Conservation (phyloP, 2,329 filamentous ascomycete species). For the Didymella pinodella region DNA sequence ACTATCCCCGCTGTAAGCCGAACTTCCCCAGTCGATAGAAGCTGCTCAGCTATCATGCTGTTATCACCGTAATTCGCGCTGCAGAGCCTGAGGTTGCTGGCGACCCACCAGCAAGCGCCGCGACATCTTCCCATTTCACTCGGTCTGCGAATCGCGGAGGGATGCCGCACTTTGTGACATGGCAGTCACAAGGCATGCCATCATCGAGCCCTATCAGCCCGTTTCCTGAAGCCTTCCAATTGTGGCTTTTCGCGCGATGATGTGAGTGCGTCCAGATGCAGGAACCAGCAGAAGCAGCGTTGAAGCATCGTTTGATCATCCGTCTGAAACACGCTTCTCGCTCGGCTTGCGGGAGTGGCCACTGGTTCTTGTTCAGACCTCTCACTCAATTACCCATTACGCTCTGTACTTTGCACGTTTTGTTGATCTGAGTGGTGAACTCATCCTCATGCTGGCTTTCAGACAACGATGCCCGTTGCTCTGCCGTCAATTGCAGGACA, state of each 20-base stretch:
- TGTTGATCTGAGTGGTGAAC: not conserved
- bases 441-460: slow-evolving; percentile 13
- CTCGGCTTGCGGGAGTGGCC: slow-evolving; percentile 29
- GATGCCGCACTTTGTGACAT: slow-evolving; percentile 8
- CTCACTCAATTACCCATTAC: slow-evolving; percentile 10
- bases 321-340: slow-evolving; percentile 45
- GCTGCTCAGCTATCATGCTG: slow-evolving; percentile 24
- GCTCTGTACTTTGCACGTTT: not conserved
- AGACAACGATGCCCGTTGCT: slow-evolving; percentile 22
- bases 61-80: slow-evolving; percentile 25
- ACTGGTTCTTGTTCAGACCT: slow-evolving; percentile 22
- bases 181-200: slow-evolving; percentile 25
- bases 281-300: slow-evolving; percentile 48
- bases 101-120: slow-evolving; percentile 20
- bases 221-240: slow-evolving; percentile 28
- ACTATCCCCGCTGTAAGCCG: slow-evolving; percentile 14
- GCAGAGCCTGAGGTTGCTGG: slow-evolving; percentile 8
- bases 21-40: slow-evolving; percentile 22
- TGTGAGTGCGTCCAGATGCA: slow-evolving; percentile 42
- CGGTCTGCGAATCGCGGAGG: slow-evolving; percentile 18
- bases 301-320: slow-evolving; percentile 49
- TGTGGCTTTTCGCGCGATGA: slow-evolving; percentile 37
- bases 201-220: slow-evolving; percentile 29
- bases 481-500: slow-evolving; percentile 17
- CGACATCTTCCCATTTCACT: slow-evolving; percentile 8